Evolutionary conservation across 1,284 basidiomycete genomes (phyloP).

Genomic region (Heliocybe sulcata): DNA sequence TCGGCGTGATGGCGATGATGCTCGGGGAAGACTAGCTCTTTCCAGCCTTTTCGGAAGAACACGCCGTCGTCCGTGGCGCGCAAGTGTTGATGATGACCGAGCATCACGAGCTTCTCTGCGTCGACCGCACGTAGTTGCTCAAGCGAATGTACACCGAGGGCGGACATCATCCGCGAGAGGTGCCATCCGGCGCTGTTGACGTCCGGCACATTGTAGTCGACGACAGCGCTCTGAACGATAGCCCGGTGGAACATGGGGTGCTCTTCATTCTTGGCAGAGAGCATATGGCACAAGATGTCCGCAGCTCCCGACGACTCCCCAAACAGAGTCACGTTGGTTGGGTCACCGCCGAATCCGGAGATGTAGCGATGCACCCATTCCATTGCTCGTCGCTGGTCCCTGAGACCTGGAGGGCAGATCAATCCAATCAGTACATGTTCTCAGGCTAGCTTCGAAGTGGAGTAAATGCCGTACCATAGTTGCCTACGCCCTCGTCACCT

Average conservation of each 20-base stretch:
- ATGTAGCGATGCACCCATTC: constrained; percentile 68
- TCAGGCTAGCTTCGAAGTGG: neutral
- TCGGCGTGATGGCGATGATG: constrained; percentile 18
- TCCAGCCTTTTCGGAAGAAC: constrained; percentile 59
- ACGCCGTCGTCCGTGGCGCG: constrained; percentile 61
- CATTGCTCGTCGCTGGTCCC: constrained; percentile 63
- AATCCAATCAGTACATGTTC: constrained; percentile 5
- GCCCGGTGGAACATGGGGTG: constrained; percentile 57
- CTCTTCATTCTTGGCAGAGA: constrained; percentile 53
- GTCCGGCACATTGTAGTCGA: constrained; percentile 54
- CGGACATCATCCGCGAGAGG: constrained; percentile 50
- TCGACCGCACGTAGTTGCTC: constrained; percentile 54
- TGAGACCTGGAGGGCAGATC: constrained; percentile 36
- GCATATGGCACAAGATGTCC: constrained; percentile 65
- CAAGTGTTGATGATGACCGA: constrained; percentile 29
- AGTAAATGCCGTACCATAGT: constrained; percentile 47
- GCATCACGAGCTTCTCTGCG: constrained; percentile 44
- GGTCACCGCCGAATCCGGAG: constrained; percentile 64
- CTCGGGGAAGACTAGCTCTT: constrained; percentile 34
- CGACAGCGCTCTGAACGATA: constrained; percentile 57
- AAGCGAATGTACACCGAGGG: constrained; percentile 42
- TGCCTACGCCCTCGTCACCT: constrained; percentile 66
- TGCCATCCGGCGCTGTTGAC: constrained; percentile 57
- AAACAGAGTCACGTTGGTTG: constrained; percentile 63
- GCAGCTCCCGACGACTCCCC: constrained; percentile 64